Conservation (phyloP, 1,284 basidiomycete genomes). For the Cryptococcus maquisensis region DNA sequence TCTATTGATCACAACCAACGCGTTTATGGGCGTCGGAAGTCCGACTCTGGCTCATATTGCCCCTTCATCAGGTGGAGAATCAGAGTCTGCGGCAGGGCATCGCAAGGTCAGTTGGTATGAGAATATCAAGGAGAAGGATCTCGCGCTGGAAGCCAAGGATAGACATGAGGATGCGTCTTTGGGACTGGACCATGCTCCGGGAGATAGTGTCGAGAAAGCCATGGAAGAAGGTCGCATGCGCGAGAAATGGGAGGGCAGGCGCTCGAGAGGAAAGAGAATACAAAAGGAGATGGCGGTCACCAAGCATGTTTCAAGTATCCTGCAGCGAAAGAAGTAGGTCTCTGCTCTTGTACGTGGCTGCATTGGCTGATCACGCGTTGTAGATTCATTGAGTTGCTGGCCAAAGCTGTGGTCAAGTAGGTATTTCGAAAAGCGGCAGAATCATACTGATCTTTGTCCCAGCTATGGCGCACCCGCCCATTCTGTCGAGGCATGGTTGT, state of each 20-base stretch:
- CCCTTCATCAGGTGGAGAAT: slow-evolving; percentile 24
- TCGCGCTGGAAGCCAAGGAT: slow-evolving; percentile 13
- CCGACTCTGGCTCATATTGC: slow-evolving; percentile 26
- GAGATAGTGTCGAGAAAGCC: slow-evolving; percentile 5
- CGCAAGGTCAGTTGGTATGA: slow-evolving; percentile 28
- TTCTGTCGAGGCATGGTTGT: slow-evolving; percentile 30
- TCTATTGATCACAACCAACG: slow-evolving; percentile 24
- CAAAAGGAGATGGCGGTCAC: slow-evolving; percentile 33
- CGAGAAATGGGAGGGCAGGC: slow-evolving; percentile 1
- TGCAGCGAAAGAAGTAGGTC: slow-evolving; percentile 28
- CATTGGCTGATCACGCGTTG: neutral
- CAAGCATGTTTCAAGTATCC: slow-evolving; percentile 26
- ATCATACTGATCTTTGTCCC: slow-evolving; percentile 2
- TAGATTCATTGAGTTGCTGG: slow-evolving; percentile 33
- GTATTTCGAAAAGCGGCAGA: slow-evolving; percentile 4
- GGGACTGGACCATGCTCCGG: neutral
- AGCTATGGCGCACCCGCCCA: slow-evolving; percentile 35
- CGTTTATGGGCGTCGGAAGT: slow-evolving; percentile 18
- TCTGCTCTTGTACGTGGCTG: neutral
- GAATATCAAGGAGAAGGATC: slow-evolving; percentile 11
- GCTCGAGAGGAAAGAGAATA: slow-evolving; percentile 22
- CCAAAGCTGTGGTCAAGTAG: slow-evolving; percentile 33
- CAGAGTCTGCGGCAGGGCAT: slow-evolving; percentile 23
- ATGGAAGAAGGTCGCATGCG: slow-evolving; percentile 12
- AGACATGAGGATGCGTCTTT: slow-evolving; percentile 9